Percentiles rank a stretch among this genome's conserved stretches.
Conservation (phyloP, 768 basidiomycete species). For the Russula virescens region DNA sequence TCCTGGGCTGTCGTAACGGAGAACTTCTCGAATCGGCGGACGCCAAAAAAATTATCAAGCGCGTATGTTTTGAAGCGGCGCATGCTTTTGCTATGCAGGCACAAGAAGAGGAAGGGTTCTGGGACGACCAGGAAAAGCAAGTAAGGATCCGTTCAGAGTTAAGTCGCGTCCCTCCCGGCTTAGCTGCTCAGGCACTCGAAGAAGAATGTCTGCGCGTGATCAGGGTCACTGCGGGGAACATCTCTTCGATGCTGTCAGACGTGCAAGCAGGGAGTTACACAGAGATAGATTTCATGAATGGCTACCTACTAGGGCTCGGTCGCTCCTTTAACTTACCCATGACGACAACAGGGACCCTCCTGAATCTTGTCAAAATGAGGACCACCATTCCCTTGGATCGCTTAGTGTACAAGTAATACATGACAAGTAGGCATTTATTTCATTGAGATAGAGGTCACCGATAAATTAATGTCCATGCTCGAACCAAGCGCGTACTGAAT, state of each 20-base stretch:
- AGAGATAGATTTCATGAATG: constrained; percentile 80
- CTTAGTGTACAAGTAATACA: constrained; percentile 22
- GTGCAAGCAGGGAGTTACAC: constrained; percentile 55
- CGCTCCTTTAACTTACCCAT: constrained; percentile 49
- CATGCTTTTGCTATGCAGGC: constrained; percentile 50
- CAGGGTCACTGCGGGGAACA: constrained; percentile 53
- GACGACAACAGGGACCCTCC: constrained; percentile 50
- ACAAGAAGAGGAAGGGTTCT: constrained; percentile 34
- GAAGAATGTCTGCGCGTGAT: constrained; percentile 56
- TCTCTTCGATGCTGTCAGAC: constrained; percentile 79
- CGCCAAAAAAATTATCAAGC: constrained; percentile 41
- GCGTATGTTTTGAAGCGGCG: constrained; percentile 70
- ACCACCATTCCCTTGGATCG: constrained; percentile 50
- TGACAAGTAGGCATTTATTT: background rate
- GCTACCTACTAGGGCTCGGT: constrained; percentile 68
- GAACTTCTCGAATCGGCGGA: constrained; percentile 48
- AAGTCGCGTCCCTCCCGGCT: constrained; percentile 41
- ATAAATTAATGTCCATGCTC: too few species aligned
- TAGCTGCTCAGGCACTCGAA: constrained; percentile 44
- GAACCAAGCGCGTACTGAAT: too few species aligned
- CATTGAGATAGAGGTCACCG: too few species aligned
- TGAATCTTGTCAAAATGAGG: constrained; percentile 57
- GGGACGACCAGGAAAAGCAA: constrained; percentile 19
- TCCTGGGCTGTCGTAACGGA: constrained; percentile 78
- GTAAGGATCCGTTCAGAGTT: constrained; percentile 27